Conservation (phyloP, 495 filamentous ascomycete genomes). For the Penicillium mononematosum region DNA sequence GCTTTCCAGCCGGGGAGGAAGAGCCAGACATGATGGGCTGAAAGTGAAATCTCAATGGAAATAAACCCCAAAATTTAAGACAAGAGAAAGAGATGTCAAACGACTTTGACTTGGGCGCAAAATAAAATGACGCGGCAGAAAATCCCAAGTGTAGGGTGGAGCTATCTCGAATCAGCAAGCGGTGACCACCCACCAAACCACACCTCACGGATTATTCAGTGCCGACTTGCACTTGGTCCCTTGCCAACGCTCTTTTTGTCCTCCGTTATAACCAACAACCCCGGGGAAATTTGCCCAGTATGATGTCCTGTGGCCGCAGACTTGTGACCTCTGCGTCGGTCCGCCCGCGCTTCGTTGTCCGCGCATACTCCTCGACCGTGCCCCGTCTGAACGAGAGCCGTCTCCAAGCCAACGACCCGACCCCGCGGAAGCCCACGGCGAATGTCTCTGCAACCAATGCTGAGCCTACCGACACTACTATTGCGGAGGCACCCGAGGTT, state of each 20-base stretch:
- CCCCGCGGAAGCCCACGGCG: conserved; percentile 43
- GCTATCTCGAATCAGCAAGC: conserved; percentile 15
- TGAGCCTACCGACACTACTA: conserved; percentile 47
- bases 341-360: conserved; percentile 37
- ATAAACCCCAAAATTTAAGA: not conserved
- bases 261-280: conserved; percentile 15
- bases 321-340: conserved; percentile 41
- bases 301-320: conserved; percentile 58
- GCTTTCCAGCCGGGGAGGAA: conserved; percentile 35
- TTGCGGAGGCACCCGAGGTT: conserved; percentile 60
- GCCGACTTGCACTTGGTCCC: conserved; percentile 26
- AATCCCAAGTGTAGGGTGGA: conserved; percentile 11
- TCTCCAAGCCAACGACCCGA: conserved; percentile 55
- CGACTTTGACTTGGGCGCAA: conserved; percentile 2
- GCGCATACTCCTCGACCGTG: conserved; percentile 50
- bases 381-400: conserved; percentile 50
- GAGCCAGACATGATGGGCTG: conserved; percentile 38
- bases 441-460: conserved; percentile 64
- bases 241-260: conserved; percentile 18
- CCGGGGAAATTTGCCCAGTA: conserved; percentile 39
- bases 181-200: conserved; percentile 28
- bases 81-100: conserved; percentile 5
- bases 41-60: conserved; percentile 17
- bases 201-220: conserved; percentile 36
- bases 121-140: conserved; percentile 27